Conservation (phyloP, 2,329 filamentous ascomycete species). For the Fusarium sp. region DNA sequence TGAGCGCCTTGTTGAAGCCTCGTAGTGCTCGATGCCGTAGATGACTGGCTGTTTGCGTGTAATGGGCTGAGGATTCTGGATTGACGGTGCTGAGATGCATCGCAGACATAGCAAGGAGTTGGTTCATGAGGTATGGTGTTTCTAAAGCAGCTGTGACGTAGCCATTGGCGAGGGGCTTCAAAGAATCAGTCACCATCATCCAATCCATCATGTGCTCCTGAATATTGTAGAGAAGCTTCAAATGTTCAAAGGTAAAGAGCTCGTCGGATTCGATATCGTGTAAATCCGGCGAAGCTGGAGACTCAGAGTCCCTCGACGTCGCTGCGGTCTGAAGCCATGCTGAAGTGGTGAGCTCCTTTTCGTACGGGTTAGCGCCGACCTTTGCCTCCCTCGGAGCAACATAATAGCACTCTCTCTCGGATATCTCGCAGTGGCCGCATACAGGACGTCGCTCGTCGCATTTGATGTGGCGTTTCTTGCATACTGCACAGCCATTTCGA, state of each 20-base stretch:
- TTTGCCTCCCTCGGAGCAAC: not conserved
- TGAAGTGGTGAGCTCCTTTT: not conserved
- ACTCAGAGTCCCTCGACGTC: not conserved
- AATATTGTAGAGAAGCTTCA: slow-evolving; percentile 13
- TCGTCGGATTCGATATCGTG: not conserved
- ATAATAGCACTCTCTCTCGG: not conserved
- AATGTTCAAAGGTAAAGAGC: slow-evolving; percentile 14
- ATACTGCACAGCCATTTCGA: slow-evolving; percentile 23
- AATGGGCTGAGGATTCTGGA: not conserved
- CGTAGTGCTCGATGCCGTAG: slow-evolving; percentile 12
- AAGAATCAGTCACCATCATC: slow-evolving; percentile 1
- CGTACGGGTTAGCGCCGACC: not conserved
- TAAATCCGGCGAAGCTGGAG: not conserved
- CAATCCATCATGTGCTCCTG: not conserved
- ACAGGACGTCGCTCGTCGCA: slow-evolving; percentile 21
- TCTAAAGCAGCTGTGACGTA: slow-evolving; percentile 2
- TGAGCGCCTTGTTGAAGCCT: slow-evolving; percentile 15
- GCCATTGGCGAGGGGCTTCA: not conserved
- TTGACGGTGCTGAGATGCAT: slow-evolving; percentile 4
- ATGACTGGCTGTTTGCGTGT: not conserved
- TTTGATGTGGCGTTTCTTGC: slow-evolving; percentile 28
- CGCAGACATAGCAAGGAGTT: slow-evolving; percentile 22
- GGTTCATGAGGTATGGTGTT: slow-evolving; percentile 26
- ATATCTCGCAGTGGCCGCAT: slow-evolving; percentile 20
- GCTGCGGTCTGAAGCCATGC: not conserved